Base-by-base conservation (phyloP, 2,329 filamentous ascomycete species). In the Xylaria hypoxylon region DNA sequence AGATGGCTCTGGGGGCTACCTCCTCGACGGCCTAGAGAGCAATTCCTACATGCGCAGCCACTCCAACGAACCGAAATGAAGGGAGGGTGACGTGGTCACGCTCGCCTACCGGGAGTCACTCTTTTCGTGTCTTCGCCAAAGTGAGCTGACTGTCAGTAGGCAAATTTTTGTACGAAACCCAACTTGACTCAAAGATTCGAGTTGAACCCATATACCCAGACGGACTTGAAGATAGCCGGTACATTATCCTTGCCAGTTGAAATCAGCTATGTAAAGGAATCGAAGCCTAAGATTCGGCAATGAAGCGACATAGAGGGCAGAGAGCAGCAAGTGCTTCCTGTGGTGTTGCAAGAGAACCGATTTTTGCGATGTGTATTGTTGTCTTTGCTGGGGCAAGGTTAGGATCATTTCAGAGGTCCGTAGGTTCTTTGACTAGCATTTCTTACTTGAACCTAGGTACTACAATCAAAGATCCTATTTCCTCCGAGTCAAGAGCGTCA, bases 1-100 rank as follows among this genome's bases (percentile, higher is more conserved):
- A 35, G 81, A 82, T 78, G 82, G 80, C 33, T 80, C 79, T 70
- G 77, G 79, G 66, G 81, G 81, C 42, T 84, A 83, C 71, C 68
- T 75, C 42, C 65, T 75, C 31, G 72, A 75, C 59, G 74, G 73
- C 26, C 64, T 74, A 35, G 71, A 73, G 56, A 65, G 68, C 65
- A 75, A 75, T 31, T 72, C 73, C 48, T 73, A 72, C 65, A 3
- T 65, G 13, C 24, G n/a, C 45, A 51, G 22, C 59, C 28, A 47
- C 19, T 50, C 48, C 33, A 28, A 28, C 13, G 17, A 44, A 10
- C 47, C 24, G 8, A 53, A 33, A 28, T 69, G 55, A 68, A 51
- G 17, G 28, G 51, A 24, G 40, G 26, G 53, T 31, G 40, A 19
- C 8, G 44, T 28, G 15, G 28, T 13, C 24, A 17, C 24, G 45